These are phyloP conservation scores for Teunomyces tritomae DNA, from an alignment of 805 yeast genomes.

Conservation along the genomic window DNA sequence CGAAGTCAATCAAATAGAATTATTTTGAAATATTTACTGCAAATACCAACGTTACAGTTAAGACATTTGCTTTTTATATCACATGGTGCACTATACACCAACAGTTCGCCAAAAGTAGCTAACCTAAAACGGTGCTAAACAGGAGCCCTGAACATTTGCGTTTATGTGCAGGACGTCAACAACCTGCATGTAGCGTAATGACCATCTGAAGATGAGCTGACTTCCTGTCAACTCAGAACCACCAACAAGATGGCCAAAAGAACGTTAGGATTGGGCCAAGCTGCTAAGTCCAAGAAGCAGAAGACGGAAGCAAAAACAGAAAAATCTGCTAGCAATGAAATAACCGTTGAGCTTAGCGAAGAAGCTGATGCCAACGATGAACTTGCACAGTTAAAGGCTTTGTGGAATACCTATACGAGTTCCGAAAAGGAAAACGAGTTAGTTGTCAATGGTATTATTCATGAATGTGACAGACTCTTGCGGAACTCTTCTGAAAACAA, in stretches of 20 bases:
- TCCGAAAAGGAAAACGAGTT: slow-evolving; percentile 61
- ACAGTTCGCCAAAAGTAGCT: too few species aligned
- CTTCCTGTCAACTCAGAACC: not conserved
- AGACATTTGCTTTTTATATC: too few species aligned
- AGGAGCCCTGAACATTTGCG: too few species aligned
- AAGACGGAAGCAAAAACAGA: slow-evolving; percentile 16
- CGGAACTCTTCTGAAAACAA: slow-evolving; percentile 35
- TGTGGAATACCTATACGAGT: slow-evolving; percentile 62
- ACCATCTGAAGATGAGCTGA: slow-evolving; percentile 3
- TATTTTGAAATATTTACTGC: too few species aligned
- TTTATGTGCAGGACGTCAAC: too few species aligned
- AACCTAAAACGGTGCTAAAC: too few species aligned
- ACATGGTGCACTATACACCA: too few species aligned
- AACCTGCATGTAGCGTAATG: not conserved
- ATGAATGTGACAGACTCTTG: slow-evolving; percentile 82
- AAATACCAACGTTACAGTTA: too few species aligned
- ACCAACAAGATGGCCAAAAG: slow-evolving; percentile 20
- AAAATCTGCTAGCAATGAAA: slow-evolving; percentile 19
- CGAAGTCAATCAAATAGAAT: too few species aligned
- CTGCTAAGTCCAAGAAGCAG: slow-evolving; percentile 26
- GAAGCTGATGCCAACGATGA: slow-evolving; percentile 76
- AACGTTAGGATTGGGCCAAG: slow-evolving; percentile 40
- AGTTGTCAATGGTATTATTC: slow-evolving; percentile 79
- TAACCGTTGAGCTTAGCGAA: slow-evolving; percentile 63
- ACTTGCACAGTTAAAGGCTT: slow-evolving; percentile 67